Percentiles rank a stretch among this genome's conserved stretches.
Conservation (phyloP, 2,329 filamentous ascomycete genomes). For the Fusarium setosum region DNA sequence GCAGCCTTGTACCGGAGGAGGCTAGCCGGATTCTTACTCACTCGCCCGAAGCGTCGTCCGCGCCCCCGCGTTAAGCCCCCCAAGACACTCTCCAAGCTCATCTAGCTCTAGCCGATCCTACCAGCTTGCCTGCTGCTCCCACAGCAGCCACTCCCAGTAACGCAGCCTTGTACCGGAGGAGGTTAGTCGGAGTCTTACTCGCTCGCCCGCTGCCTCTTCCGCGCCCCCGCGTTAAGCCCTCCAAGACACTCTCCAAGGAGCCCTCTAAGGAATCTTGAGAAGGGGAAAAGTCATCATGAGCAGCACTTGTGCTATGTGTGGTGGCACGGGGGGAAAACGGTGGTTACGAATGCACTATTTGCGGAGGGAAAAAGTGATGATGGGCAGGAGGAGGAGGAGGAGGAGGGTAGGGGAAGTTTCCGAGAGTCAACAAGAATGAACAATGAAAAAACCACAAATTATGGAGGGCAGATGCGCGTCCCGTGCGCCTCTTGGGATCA, state of each 20-base stretch:
- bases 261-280: no score
- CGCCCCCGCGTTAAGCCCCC: slow-evolving; percentile 5
- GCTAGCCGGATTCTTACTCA: background rate
- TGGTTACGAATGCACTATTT: no score
- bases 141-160: slow-evolving; percentile 11
- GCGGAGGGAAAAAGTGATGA: no score
- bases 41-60: slow-evolving; percentile 1
- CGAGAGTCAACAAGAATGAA: no score
- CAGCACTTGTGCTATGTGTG: no score
- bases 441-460: no score
- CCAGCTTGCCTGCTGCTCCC: slow-evolving; percentile 12
- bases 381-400: no score
- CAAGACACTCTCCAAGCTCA: slow-evolving; percentile 11
- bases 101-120: slow-evolving; percentile 15
- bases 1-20: slow-evolving; percentile 10
- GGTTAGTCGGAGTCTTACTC: background rate
- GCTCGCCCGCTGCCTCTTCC: background rate
- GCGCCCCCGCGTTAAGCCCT: slow-evolving; percentile 3
- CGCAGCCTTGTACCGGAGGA: slow-evolving; percentile 9
- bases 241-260: slow-evolving; percentile 7
- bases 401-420: no score
- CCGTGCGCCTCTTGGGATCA: no score
- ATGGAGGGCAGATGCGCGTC: no score
- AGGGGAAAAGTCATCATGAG: no score
- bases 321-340: no score